phyloP scores from a whole-genome alignment of 2,329 filamentous ascomycete species.

The Fusarium armeniacum region DNA sequence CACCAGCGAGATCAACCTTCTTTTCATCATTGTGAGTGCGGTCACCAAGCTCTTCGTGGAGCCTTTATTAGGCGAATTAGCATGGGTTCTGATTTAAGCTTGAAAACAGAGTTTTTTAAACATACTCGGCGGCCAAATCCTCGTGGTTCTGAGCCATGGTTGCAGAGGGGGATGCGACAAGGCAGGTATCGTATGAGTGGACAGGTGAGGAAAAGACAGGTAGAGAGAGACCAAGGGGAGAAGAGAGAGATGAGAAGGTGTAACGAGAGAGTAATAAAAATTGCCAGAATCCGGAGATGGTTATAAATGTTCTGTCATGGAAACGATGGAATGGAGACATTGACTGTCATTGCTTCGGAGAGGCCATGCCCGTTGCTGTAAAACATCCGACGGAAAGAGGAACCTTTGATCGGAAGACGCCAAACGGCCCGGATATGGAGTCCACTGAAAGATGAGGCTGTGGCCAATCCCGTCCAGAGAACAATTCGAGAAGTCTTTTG shows the following conservation, averaged over 20 bases:
- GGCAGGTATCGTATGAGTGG: neutral
- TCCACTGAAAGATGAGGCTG: constrained; percentile 15
- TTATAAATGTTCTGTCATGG: constrained; percentile 42
- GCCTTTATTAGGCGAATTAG: constrained; percentile 42
- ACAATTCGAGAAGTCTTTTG: constrained; percentile 47
- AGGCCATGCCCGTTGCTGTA: constrained; percentile 34
- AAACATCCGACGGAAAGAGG: constrained; percentile 42
- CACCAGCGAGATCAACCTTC: constrained; percentile 46
- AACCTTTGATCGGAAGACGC: constrained; percentile 36
- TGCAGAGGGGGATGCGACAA: constrained; percentile 24
- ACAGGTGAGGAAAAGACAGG: neutral
- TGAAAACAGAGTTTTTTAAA: constrained; percentile 28
- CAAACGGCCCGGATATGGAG: constrained; percentile 44
- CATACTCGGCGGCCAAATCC: constrained; percentile 54
- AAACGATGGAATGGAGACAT: constrained; percentile 14
- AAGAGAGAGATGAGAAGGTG: constrained; percentile 19
- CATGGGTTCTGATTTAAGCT: constrained; percentile 22
- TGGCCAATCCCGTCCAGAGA: constrained; percentile 1
- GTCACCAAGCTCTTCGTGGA: constrained; percentile 49
- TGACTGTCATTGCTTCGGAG: constrained; percentile 8
- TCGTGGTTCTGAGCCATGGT: constrained; percentile 55
- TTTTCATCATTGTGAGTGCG: constrained; percentile 42
- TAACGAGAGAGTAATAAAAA: constrained; percentile 32
- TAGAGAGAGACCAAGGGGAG: neutral
- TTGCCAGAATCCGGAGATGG: constrained; percentile 34